These are phyloP conservation scores for Chrysopogon serrulatus DNA, from an alignment of 176 grass and related monocot species.

Conservation along the genomic window DNA sequence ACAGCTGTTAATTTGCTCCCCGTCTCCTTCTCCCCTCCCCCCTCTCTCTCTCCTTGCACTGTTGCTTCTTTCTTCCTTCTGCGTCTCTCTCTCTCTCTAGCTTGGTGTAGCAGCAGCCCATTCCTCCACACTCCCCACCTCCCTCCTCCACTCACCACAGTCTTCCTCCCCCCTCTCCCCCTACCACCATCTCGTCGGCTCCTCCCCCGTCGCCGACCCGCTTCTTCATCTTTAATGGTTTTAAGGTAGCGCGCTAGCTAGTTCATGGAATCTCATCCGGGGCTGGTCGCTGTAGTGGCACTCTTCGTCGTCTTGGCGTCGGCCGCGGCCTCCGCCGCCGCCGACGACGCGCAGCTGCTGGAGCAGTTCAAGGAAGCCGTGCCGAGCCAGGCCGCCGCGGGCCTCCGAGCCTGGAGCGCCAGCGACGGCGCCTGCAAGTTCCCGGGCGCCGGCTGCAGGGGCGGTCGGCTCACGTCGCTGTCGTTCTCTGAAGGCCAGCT, in stretches of 20 bases:
- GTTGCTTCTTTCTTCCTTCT: not conserved
- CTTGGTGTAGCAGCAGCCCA: not conserved
- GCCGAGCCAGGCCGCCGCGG: slow-evolving; percentile 30
- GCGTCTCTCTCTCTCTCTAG: not conserved
- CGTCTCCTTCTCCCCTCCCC: not conserved
- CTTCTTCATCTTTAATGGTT: slow-evolving; percentile 41
- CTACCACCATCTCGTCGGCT: not conserved
- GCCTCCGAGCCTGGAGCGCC: slow-evolving; percentile 40
- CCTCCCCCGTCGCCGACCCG: not conserved
- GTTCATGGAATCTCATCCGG: slow-evolving; percentile 33
- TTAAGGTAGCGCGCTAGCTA: not conserved
- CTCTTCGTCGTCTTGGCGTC: not conserved
- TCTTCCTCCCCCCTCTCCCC: not conserved
- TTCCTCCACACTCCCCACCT: not conserved
- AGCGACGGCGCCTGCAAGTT: slow-evolving; percentile 56
- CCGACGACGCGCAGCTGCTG: slow-evolving; percentile 64
- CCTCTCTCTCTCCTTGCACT: not conserved
- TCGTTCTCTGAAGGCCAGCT: slow-evolving; percentile 41
- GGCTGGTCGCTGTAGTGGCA: slow-evolving; percentile 2
- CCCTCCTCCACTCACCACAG: not conserved
- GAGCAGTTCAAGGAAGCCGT: slow-evolving; percentile 66
- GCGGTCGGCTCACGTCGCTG: slow-evolving; percentile 54
- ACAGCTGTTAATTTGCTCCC: slow-evolving; percentile 43
- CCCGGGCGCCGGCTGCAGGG: slow-evolving; percentile 55
- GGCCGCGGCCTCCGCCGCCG: not conserved